Evolutionary conservation across 2,329 filamentous ascomycete genomes (phyloP), one percentile per base, ranked within the genome.

Genomic region (Scytalidium lignicola): DNA sequence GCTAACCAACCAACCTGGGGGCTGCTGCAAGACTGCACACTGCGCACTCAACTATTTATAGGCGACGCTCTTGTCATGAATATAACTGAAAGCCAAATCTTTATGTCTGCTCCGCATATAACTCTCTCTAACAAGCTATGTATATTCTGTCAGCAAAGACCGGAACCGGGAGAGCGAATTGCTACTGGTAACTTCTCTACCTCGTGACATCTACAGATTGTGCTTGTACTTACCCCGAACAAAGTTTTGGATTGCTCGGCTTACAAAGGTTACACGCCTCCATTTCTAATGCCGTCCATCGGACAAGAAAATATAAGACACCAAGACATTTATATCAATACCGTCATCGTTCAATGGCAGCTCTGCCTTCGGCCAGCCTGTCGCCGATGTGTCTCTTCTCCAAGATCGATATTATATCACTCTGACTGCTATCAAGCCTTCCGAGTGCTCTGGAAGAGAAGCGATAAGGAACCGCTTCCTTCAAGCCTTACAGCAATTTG

Each of bases 71-170:
- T n/a, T n/a, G n/a, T n/a, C n/a, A n/a, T n/a, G n/a, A n/a, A n/a
- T n/a, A n/a, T n/a, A n/a, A n/a, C n/a, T n/a, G n/a, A n/a, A n/a
- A n/a, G n/a, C n/a, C n/a, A n/a, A n/a, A n/a, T n/a, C n/a, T n/a
- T n/a, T n/a, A n/a, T 42, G 40, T 42, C 40, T 12, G 9, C 17
- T n/a, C n/a, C 41, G 18, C 41, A 43, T 23, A 19, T 43, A 43
- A 8, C 41, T 43, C 17, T 19, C 18, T n/a, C 5, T 21, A 23
- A 43, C 21, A 43, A 43, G 21, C 21, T 21, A 4, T 43, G 41
- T 43, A 23, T 20, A 43, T 43, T 43, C n/a, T 43, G 41, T 43
- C 41, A 43, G 21, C 41, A 43, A 43, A 43, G 4, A 6, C 17
- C 41, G 17, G 17, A 43, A 23, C 21, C 41, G 18, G 41, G 21